Percentiles rank a stretch among this genome's conserved stretches.
phyloP scores from a whole-genome alignment of 192 early-diverging fungal genomes.

The Geranomyces michiganensis region DNA sequence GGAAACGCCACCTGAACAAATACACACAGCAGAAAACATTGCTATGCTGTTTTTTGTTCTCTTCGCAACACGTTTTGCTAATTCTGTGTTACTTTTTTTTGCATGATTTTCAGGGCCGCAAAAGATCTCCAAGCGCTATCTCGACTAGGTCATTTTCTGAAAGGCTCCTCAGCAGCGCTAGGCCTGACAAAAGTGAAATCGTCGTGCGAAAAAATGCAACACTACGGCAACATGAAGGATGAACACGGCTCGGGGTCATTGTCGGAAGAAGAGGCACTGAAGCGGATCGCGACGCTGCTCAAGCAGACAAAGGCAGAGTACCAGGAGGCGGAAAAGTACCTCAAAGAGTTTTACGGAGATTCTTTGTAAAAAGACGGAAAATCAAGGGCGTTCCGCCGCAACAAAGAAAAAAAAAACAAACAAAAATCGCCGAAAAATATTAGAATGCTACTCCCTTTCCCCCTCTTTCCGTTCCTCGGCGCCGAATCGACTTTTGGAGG shows the following conservation, averaged over 20 bases:
- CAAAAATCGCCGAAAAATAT: too few species aligned
- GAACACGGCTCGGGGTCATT: conserved; percentile 47
- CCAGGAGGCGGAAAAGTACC: conserved; percentile 67
- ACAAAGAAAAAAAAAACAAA: too few species aligned
- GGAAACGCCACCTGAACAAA: too few species aligned
- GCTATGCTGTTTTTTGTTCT: too few species aligned
- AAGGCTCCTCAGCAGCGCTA: conserved; percentile 86
- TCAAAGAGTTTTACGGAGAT: conserved; percentile 66
- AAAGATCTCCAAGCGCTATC: conserved; percentile 74
- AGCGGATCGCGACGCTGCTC: conserved; percentile 57
- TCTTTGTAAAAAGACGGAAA: too few species aligned
- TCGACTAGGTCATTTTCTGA: conserved; percentile 86
- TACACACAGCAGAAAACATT: too few species aligned
- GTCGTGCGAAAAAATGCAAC: conserved; percentile 89
- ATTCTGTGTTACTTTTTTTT: background rate
- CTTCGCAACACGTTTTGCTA: too few species aligned
- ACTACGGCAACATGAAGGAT: conserved; percentile 65
- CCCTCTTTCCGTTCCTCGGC: too few species aligned
- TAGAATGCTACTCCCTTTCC: too few species aligned
- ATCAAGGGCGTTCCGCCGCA: too few species aligned
- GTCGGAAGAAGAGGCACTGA: conserved; percentile 59
- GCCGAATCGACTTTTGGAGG: too few species aligned
- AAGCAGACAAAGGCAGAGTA: conserved; percentile 69
- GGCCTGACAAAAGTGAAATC: conserved; percentile 78
- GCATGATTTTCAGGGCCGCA: background rate